Evolutionary conservation across 1,284 basidiomycete species (phyloP).

Genomic region (Cutaneotrichosporon sp.): DNA sequence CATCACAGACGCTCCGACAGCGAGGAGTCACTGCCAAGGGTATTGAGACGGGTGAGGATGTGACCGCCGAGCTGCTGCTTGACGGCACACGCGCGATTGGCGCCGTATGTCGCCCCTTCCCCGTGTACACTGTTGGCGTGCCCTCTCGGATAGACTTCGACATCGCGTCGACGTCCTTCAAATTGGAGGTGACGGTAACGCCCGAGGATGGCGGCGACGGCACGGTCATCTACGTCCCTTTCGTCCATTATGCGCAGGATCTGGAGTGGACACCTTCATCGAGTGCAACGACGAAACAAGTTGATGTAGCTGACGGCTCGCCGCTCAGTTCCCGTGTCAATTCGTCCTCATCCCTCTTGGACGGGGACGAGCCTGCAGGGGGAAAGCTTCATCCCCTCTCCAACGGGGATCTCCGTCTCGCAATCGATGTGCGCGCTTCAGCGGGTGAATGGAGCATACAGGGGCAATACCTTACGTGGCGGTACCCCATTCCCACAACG

Average conservation of each 20-base stretch:
- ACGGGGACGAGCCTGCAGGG: not conserved
- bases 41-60: slow-evolving; percentile 30
- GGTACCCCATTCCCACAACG: slow-evolving; percentile 62
- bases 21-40: slow-evolving; percentile 32
- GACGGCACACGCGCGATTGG: slow-evolving; percentile 74
- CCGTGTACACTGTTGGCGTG: slow-evolving; percentile 65
- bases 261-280: slow-evolving; percentile 16
- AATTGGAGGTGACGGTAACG: slow-evolving; percentile 60
- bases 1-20: slow-evolving; percentile 25
- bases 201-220: slow-evolving; percentile 51
- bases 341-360: not conserved
- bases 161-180: slow-evolving; percentile 64
- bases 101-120: slow-evolving; percentile 78
- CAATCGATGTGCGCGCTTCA: slow-evolving; percentile 56
- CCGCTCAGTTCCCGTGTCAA: not conserved
- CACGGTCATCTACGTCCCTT: slow-evolving; percentile 82
- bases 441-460: slow-evolving; percentile 63
- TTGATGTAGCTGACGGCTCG: not conserved
- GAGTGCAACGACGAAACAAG: too few species aligned
- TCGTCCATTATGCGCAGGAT: slow-evolving; percentile 75
- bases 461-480: slow-evolving; percentile 74
- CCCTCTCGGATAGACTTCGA: slow-evolving; percentile 69
- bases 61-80: slow-evolving; percentile 63
- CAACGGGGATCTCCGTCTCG: slow-evolving; percentile 25
- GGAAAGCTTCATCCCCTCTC: not conserved